Evolutionary conservation across 257 asterid species (phyloP).

Genomic region (Euphrasia confusa): DNA sequence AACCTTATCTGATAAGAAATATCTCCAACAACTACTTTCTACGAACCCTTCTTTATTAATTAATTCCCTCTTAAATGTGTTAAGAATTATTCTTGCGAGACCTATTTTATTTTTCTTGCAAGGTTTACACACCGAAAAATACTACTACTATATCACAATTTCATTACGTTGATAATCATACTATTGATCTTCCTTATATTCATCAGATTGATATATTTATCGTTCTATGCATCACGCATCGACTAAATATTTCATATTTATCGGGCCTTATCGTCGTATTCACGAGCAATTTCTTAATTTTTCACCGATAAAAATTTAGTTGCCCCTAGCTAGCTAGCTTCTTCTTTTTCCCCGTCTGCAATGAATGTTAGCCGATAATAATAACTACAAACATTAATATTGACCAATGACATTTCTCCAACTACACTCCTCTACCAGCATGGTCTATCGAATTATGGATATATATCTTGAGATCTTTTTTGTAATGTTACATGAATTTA

Average conservation of each 20-base stretch:
- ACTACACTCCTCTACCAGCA: too few relatives aligned
- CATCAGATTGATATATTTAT: too few relatives aligned
- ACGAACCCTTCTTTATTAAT: not conserved
- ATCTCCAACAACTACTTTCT: slow-evolving; percentile 19
- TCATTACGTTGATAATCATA: too few relatives aligned
- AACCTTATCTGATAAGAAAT: not conserved
- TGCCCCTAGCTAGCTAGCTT: not conserved
- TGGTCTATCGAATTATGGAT: too few relatives aligned
- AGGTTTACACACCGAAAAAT: too few relatives aligned
- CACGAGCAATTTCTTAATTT: not conserved
- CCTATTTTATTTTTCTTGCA: not conserved
- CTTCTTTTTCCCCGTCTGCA: not conserved
- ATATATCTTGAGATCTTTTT: not conserved
- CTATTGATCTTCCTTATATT: too few relatives aligned
- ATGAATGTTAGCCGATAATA: not conserved
- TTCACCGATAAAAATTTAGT: not conserved
- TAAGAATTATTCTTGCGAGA: not conserved
- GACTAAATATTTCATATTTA: not conserved
- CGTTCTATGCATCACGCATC: too few relatives aligned
- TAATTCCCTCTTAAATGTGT: slow-evolving; percentile 13
- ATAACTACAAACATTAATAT: not conserved
- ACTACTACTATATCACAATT: too few relatives aligned
- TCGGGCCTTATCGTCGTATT: not conserved
- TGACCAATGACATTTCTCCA: too few relatives aligned
- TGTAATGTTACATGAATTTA: not conserved